phyloP scores from a whole-genome alignment of 495 filamentous ascomycete species.

The Penicillium bovifimosum region DNA sequence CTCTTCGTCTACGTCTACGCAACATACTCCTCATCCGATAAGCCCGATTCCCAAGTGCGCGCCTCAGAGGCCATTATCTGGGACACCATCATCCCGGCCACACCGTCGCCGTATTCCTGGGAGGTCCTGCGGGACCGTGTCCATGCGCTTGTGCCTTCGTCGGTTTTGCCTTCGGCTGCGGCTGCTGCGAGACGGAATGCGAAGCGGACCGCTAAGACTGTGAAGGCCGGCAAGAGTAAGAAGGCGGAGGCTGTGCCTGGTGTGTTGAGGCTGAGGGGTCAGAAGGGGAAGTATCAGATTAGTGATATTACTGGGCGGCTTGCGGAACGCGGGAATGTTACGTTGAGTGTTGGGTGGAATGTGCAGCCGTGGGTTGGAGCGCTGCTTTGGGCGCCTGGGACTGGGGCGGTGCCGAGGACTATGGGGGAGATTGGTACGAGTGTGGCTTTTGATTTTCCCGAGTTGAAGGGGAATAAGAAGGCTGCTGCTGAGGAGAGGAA shows the following conservation, averaged over 20 bases:
- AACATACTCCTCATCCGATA: slow-evolving; percentile 61
- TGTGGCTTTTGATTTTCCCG: slow-evolving; percentile 66
- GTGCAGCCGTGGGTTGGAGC: slow-evolving; percentile 95
- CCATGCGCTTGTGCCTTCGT: slow-evolving; percentile 3
- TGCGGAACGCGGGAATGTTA: slow-evolving; percentile 64
- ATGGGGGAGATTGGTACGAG: slow-evolving; percentile 61
- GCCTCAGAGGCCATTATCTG: slow-evolving; percentile 78
- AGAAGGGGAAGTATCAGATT: slow-evolving; percentile 89
- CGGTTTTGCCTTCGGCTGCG: slow-evolving; percentile 16
- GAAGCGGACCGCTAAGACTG: slow-evolving; percentile 16
- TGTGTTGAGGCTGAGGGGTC: slow-evolving; percentile 66
- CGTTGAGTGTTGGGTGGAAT: slow-evolving; percentile 81
- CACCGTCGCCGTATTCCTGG: slow-evolving; percentile 52
- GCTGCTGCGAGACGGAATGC: neutral
- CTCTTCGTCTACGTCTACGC: slow-evolving; percentile 93
- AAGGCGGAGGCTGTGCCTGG: slow-evolving; percentile 40
- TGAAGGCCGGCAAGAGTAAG: slow-evolving; percentile 14
- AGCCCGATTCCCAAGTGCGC: slow-evolving; percentile 26
- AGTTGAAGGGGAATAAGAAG: slow-evolving; percentile 51
- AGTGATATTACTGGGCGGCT: slow-evolving; percentile 76
- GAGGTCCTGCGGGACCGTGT: slow-evolving; percentile 29
- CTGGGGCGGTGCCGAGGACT: slow-evolving; percentile 51
- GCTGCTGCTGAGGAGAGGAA: slow-evolving; percentile 13
- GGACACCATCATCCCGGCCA: slow-evolving; percentile 83
- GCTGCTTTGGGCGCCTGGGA: slow-evolving; percentile 64